phyloP scores from a whole-genome alignment of 768 basidiomycete genomes.

The Boletus eberwhitei region DNA sequence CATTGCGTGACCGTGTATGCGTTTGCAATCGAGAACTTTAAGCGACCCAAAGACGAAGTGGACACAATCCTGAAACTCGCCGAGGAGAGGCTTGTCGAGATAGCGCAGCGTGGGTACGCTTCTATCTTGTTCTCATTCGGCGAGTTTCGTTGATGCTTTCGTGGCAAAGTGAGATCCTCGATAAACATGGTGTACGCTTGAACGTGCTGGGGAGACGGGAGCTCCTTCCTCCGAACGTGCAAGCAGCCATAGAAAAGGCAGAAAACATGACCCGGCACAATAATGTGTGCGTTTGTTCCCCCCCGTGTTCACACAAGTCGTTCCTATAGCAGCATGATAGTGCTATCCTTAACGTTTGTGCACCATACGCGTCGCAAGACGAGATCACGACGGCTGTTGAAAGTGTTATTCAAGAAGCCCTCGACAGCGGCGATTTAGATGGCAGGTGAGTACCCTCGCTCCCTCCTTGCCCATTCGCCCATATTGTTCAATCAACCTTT shows the following conservation, averaged over 20 bases:
- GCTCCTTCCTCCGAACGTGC: slow-evolving; percentile 78
- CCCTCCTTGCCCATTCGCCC: slow-evolving; percentile 1
- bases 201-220: slow-evolving; percentile 74
- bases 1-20: slow-evolving; percentile 91
- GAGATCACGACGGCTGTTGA: slow-evolving; percentile 82
- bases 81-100: slow-evolving; percentile 70
- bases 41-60: slow-evolving; percentile 81
- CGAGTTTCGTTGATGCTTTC: neutral
- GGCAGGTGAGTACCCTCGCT: slow-evolving; percentile 15
- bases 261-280: slow-evolving; percentile 77
- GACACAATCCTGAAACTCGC: slow-evolving; percentile 84
- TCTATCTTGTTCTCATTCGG: neutral
- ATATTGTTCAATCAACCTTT: neutral
- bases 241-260: slow-evolving; percentile 62
- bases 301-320: neutral
- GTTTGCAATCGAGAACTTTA: slow-evolving; percentile 98
- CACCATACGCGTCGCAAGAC: slow-evolving; percentile 88
- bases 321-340: slow-evolving; percentile 38
- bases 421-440: slow-evolving; percentile 32
- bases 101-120: slow-evolving; percentile 77
- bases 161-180: slow-evolving; percentile 67
- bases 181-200: slow-evolving; percentile 79
- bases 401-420: slow-evolving; percentile 30
- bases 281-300: slow-evolving; percentile 46
- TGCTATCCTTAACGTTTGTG: slow-evolving; percentile 86